A percentile compares a stretch with the other conserved stretches of the same genome.
These are phyloP conservation scores for Aspergillus sp. DNA, from an alignment of 2,329 filamentous ascomycete species.

Conservation along the genomic window DNA sequence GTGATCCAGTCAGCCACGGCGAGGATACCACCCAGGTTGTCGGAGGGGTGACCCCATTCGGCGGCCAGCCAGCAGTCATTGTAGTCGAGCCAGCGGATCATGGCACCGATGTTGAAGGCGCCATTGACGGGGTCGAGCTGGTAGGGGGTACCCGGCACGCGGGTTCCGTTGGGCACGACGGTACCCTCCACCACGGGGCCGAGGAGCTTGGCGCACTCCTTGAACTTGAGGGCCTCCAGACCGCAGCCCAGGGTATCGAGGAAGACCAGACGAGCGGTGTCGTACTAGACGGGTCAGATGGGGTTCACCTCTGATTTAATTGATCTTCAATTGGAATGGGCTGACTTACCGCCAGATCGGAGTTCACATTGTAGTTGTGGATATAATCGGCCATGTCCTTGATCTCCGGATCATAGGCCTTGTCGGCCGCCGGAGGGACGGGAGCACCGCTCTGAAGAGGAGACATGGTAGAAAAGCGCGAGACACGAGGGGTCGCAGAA, in stretches of 20 bases:
- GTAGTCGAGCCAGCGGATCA: slow-evolving; percentile 99
- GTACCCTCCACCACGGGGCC: slow-evolving; percentile 90
- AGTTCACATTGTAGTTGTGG: slow-evolving; percentile 85
- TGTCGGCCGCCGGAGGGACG: slow-evolving; percentile 27
- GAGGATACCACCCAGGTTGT: slow-evolving; percentile 96
- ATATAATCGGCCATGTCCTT: slow-evolving; percentile 94
- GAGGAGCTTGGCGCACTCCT: slow-evolving; percentile 91
- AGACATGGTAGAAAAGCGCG: slow-evolving; percentile 44
- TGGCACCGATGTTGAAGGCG: slow-evolving; percentile 97
- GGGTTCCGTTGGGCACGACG: slow-evolving; percentile 84
- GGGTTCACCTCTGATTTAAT: background rate
- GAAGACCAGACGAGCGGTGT: slow-evolving; percentile 95
- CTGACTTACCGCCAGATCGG: slow-evolving; percentile 78
- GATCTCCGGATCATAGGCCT: slow-evolving; percentile 86
- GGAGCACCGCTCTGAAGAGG: slow-evolving; percentile 38
- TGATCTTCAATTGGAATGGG: background rate
- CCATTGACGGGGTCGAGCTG: slow-evolving; percentile 93
- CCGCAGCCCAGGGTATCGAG: slow-evolving; percentile 96
- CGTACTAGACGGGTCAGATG: slow-evolving; percentile 51
- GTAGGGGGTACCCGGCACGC: slow-evolving; percentile 87
- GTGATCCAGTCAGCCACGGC: slow-evolving; percentile 97
- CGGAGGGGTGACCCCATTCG: slow-evolving; percentile 97
- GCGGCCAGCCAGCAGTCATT: slow-evolving; percentile 99
- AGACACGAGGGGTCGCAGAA: slow-evolving; percentile 22
- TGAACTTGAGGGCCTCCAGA: slow-evolving; percentile 90